A percentile compares a stretch with the other conserved stretches of the same genome.
Evolutionary conservation across 164 flowering plant genomes (phyloP).

Genomic region (Magnolia sinica): DNA sequence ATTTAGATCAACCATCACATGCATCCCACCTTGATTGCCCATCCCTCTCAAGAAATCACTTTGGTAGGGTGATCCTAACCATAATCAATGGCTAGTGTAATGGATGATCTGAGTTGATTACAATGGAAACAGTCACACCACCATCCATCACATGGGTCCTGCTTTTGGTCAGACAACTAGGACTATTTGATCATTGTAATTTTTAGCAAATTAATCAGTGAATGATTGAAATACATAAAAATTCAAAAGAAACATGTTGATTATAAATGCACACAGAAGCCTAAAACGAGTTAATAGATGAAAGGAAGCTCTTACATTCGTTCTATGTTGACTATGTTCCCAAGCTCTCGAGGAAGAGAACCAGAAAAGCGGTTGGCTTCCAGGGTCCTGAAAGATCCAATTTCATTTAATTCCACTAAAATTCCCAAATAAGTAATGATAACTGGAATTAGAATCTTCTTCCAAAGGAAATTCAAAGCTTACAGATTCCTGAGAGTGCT

Average conservation of each 20-base stretch:
- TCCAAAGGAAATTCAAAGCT: slow-evolving; percentile 5
- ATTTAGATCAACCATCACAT: too few relatives aligned
- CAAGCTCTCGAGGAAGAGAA: slow-evolving; percentile 36
- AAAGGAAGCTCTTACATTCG: slow-evolving; percentile 21
- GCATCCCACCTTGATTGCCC: too few relatives aligned
- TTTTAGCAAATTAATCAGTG: too few relatives aligned
- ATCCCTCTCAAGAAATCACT: too few relatives aligned
- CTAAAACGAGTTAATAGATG: background rate
- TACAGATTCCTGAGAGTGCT: slow-evolving; percentile 45
- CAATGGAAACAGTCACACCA: too few relatives aligned
- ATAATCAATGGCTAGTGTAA: too few relatives aligned
- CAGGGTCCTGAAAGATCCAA: slow-evolving; percentile 22
- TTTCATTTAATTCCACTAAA: background rate
- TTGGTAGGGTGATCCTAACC: too few relatives aligned
- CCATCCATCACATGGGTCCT: too few relatives aligned
- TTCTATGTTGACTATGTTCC: slow-evolving; percentile 25
- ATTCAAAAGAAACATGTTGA: background rate
- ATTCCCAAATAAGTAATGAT: background rate
- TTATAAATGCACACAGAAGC: background rate
- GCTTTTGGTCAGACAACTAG: too few relatives aligned
- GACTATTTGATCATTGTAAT: too few relatives aligned
- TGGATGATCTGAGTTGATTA: too few relatives aligned
- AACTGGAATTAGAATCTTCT: background rate
- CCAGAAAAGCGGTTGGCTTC: slow-evolving; percentile 33
- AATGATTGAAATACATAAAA: too few relatives aligned